These are phyloP conservation scores for Naganishia liquefaciens DNA, from an alignment of 1,284 basidiomycete species.

Conservation along the genomic window DNA sequence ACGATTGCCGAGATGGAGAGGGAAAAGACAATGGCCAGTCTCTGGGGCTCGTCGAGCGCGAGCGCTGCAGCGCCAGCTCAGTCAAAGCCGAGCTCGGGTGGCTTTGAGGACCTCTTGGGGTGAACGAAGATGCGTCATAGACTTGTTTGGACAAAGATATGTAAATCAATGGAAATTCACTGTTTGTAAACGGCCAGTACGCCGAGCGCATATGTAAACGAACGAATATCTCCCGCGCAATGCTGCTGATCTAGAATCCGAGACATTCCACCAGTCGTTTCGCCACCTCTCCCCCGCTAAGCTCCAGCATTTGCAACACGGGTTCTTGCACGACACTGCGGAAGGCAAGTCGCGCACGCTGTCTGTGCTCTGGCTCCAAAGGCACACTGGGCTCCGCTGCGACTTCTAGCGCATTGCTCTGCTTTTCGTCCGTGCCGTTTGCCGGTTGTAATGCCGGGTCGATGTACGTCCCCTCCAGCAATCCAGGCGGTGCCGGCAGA, in stretches of 20 bases:
- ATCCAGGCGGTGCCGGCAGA: constrained; percentile 31
- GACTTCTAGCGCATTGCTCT: not conserved
- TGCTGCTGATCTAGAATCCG: constrained; percentile 24
- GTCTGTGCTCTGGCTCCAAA: constrained; percentile 11
- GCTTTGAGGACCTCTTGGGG: constrained; percentile 28
- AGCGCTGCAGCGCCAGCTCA: not conserved
- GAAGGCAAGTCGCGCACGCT: constrained; percentile 26
- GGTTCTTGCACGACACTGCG: constrained; percentile 27
- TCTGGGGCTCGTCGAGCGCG: constrained; percentile 61
- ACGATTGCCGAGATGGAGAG: constrained; percentile 83
- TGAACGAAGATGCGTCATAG: constrained; percentile 1
- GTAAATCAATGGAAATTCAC: not conserved
- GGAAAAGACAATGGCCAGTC: constrained; percentile 73
- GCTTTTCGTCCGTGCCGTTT: constrained; percentile 5
- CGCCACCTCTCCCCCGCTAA: constrained; percentile 19
- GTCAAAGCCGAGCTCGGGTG: constrained; percentile 10
- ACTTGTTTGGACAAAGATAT: not conserved
- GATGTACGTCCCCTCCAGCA: constrained; percentile 27
- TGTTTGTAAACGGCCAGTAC: not conserved
- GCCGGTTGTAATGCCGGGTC: not conserved
- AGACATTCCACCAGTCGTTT: constrained; percentile 31
- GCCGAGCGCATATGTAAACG: not conserved
- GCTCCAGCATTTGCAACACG: constrained; percentile 29
- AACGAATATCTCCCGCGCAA: not conserved
- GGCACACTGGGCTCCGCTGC: constrained; percentile 2